A percentile compares a stretch with the other conserved stretches of the same genome.
Conservation (phyloP, 495 filamentous ascomycete genomes). For the Aspergillus sclerotiicarbonarius region DNA sequence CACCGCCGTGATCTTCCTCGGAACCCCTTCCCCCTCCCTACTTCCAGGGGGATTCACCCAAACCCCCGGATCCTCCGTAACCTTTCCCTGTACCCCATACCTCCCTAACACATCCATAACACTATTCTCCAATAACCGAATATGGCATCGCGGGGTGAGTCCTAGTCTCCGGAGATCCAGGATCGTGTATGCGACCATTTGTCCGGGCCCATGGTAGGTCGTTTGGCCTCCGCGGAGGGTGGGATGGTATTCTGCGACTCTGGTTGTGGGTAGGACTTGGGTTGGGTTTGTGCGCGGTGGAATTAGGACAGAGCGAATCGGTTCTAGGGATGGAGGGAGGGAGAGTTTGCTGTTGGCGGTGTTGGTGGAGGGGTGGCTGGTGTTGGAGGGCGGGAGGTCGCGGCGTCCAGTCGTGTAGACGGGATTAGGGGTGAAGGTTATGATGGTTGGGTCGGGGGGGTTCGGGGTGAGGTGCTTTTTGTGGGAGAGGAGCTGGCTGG, state of each 20-base stretch:
- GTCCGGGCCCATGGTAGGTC: conserved; percentile 94
- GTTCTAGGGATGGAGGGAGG: conserved; percentile 40
- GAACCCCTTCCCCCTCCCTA: not conserved
- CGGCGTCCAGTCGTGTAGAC: conserved; percentile 91
- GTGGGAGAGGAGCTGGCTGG: conserved; percentile 44
- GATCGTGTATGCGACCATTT: conserved; percentile 86
- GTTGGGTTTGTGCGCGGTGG: conserved; percentile 37
- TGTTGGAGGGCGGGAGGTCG: conserved; percentile 60
- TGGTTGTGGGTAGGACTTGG: not conserved
- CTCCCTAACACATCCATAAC: conserved; percentile 61
- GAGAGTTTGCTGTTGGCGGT: conserved; percentile 16
- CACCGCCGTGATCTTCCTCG: conserved; percentile 80
- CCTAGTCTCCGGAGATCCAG: conserved; percentile 64
- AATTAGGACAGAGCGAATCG: conserved; percentile 29
- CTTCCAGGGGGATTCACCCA: conserved; percentile 56
- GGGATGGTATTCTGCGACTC: conserved; percentile 59
- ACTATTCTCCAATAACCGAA: conserved; percentile 70
- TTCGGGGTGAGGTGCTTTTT: conserved; percentile 45
- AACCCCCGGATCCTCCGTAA: conserved; percentile 79
- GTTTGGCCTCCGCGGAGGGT: conserved; percentile 84
- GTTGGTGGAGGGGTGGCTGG: conserved; percentile 17
- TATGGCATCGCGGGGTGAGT: conserved; percentile 61
- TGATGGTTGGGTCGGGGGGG: conserved; percentile 63
- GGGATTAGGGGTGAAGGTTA: conserved; percentile 81
- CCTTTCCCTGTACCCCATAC: conserved; percentile 55